Evolutionary conservation across 1,139 yeast genomes (phyloP).

Genomic region (Hemisphaericaspora subhashii): DNA sequence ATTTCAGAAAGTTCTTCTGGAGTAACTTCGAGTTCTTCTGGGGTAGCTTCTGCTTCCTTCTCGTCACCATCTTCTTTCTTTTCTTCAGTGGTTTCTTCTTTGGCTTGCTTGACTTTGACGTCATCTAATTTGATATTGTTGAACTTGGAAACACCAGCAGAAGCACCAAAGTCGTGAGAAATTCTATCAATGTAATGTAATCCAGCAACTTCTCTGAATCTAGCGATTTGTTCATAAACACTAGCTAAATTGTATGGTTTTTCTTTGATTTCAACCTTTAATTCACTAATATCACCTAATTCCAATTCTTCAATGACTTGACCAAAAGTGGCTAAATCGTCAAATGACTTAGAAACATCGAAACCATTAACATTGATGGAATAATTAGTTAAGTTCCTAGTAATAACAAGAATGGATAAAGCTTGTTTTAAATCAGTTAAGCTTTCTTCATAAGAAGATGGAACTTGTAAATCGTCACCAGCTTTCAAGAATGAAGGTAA

Average conservation of each 20-base stretch:
- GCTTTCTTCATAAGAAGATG: constrained; percentile 41
- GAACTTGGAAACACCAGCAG: constrained; percentile 31
- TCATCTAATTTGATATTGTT: constrained; percentile 29
- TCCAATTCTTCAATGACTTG: constrained; percentile 28
- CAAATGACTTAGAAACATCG: constrained; percentile 31
- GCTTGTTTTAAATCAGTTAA: constrained; percentile 61
- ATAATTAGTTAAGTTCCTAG: constrained; percentile 64
- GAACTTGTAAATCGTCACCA: constrained; percentile 15
- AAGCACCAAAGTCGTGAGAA: constrained; percentile 24
- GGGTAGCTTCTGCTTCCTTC: constrained; percentile 11
- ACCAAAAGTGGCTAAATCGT: constrained; percentile 34
- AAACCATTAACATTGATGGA: constrained; percentile 42
- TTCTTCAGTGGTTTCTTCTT: constrained; percentile 7
- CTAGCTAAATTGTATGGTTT: constrained; percentile 40
- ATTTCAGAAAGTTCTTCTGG: constrained; percentile 22
- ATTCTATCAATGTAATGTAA: constrained; percentile 42
- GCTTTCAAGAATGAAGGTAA: constrained; percentile 32
- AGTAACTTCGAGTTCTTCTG: constrained; percentile 14
- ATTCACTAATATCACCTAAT: constrained; percentile 19
- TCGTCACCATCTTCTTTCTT: constrained; percentile 11
- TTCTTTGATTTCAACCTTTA: constrained; percentile 28
- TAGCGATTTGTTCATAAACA: constrained; percentile 40
- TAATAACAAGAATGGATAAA: constrained; percentile 52
- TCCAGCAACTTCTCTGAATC: constrained; percentile 47
- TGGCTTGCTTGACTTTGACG: constrained; percentile 16